phyloP scores from a whole-genome alignment of 345 rosid genomes.

The Punica granatum region DNA sequence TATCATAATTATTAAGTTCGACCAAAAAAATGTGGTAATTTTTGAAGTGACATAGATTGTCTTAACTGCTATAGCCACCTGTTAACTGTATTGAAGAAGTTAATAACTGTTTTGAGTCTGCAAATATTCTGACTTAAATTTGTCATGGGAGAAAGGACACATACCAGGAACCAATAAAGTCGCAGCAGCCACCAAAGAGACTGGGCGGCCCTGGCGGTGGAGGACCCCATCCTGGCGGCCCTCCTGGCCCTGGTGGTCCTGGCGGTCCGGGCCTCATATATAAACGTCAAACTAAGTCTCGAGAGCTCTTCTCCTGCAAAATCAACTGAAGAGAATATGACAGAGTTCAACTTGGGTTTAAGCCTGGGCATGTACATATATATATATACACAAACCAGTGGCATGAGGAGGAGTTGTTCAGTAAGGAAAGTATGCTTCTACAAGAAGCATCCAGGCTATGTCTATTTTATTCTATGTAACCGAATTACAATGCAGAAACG shows the following conservation, averaged over 20 bases:
- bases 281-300: not conserved
- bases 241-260: slow-evolving; percentile 8
- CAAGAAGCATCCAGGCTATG: not conserved
- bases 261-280: slow-evolving; percentile 7
- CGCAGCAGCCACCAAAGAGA: slow-evolving; percentile 7
- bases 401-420: not conserved
- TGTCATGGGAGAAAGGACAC: not conserved
- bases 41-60: no score
- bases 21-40: no score
- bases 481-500: no score
- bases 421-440: not conserved
- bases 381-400: not conserved
- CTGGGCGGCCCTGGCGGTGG: slow-evolving; percentile 8
- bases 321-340: not conserved
- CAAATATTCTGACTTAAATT: not conserved
- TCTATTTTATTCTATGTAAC: no score
- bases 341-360: not conserved
- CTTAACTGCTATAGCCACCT: no score
- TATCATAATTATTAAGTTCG: no score
- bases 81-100: no score
- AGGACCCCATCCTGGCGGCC: slow-evolving; percentile 8
- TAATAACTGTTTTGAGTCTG: no score
- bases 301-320: not conserved
- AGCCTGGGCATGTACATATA: no score
- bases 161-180: slow-evolving; percentile 7